These are phyloP conservation scores for Gossypium trilobum DNA, from an alignment of 441 rosid species.

Conservation along the genomic window DNA sequence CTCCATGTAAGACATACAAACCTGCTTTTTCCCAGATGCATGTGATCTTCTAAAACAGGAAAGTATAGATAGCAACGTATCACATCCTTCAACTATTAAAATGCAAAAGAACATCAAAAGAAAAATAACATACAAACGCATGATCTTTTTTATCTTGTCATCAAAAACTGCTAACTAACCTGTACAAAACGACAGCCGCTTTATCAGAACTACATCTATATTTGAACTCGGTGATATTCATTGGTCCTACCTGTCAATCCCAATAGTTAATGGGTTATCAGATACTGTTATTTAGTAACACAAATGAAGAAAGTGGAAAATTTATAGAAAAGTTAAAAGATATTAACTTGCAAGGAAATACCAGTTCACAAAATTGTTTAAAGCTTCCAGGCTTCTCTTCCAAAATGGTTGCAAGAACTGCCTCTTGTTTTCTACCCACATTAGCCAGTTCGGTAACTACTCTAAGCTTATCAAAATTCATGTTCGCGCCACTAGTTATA, in stretches of 20 bases:
- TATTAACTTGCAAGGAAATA: slow-evolving; percentile 17
- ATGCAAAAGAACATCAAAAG: not conserved
- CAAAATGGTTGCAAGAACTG: slow-evolving; percentile 75
- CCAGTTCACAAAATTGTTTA: slow-evolving; percentile 77
- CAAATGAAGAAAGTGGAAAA: not conserved
- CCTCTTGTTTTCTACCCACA: slow-evolving; percentile 90
- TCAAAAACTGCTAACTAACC: slow-evolving; percentile 28
- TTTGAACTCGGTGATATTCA: slow-evolving; percentile 86
- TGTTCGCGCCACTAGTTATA: slow-evolving; percentile 90
- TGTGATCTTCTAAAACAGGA: no score
- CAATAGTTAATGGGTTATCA: slow-evolving; percentile 10
- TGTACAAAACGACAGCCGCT: slow-evolving; percentile 77
- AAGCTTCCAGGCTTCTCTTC: slow-evolving; percentile 79
- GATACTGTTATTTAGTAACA: not conserved
- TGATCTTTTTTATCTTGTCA: not conserved
- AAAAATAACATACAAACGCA: not conserved
- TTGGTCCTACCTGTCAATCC: slow-evolving; percentile 58
- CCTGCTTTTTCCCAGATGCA: no score
- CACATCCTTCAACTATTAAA: no score
- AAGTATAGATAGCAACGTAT: no score
- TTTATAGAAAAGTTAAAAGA: not conserved
- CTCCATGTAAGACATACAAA: no score
- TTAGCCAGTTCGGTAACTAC: slow-evolving; percentile 92
- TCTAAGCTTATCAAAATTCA: slow-evolving; percentile 90
- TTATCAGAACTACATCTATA: slow-evolving; percentile 55